Base-by-base conservation (phyloP, 1,284 basidiomycete genomes). In the Microstroma glucosiphilum region DNA sequence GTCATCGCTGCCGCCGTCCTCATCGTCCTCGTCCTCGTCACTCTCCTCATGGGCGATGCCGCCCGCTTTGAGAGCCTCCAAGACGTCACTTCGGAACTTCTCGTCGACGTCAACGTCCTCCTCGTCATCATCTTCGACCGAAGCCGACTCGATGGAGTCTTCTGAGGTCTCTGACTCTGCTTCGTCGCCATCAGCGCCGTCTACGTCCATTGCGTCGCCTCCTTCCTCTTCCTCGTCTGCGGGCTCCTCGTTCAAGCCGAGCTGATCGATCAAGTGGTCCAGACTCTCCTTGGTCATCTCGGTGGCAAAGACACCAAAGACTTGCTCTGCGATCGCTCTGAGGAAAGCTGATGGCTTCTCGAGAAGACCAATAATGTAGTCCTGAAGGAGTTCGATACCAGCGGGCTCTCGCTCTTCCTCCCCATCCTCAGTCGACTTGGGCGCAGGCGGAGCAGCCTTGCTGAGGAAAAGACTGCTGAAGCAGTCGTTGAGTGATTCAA, bases 291-390 rank as follows among this genome's bases (percentile, higher is more conserved):
- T 85, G 60, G 86, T 85, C 60, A 91, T 86, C 17, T 85, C 84
- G 11, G 84, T 82, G 26, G 88, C 86, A 26, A 96, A 83, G 59
- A 89, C 83, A 21, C 86, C 85, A 76, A 97, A 96, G 4, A 87
- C 88, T 68, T 91, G 86, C 64, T 88, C 92, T 8, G 89, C 89
- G 21, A 92, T 82, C 0, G 86, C 85, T 23, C 91, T 87, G 79
- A 91, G 84, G 80, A 91, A 94, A 42, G 87, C 86, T 11, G 88
- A 90, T 1, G 89, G 87, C 65, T 88, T 85, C 78, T 97, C 92
- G 57, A 98, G 82, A 75, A 91, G 88, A 8, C 90, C 90, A 61
- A 97, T 89, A 62, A 97, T 85, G 25, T 85, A 85, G 75, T 97
- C 93, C 56, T 93, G 87, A 43, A 97, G 83, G 40, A 92, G 80